Conservation (phyloP, 108 stramenopile species). For the Nitzschia sp. region DNA sequence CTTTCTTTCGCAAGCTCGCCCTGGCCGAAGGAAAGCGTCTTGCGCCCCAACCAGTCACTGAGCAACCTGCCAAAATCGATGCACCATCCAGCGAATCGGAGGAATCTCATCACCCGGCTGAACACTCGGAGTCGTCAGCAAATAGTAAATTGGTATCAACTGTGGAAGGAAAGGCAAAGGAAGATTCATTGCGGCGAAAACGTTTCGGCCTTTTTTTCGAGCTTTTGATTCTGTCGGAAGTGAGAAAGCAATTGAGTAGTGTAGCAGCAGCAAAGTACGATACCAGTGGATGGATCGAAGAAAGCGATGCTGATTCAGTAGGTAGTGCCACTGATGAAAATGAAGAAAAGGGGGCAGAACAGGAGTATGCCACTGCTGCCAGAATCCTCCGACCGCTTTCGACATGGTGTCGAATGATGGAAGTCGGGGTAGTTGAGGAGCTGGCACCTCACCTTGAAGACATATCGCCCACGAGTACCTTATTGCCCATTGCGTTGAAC, state of each 20-base stretch:
- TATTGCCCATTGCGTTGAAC: conserved; percentile 36
- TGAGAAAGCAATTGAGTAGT: conserved; percentile 71
- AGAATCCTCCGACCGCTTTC: conserved; percentile 69
- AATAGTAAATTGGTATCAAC: not conserved
- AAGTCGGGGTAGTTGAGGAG: conserved; percentile 54
- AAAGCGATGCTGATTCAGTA: conserved; percentile 43
- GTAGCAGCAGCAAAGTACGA: conserved; percentile 62
- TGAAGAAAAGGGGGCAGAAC: conserved; percentile 48
- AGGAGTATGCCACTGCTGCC: conserved; percentile 56
- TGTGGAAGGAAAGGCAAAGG: not conserved
- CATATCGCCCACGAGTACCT: conserved; percentile 6
- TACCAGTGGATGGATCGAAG: conserved; percentile 21
- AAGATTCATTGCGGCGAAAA: not conserved
- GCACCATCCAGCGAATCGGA: not conserved
- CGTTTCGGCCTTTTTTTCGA: conserved; percentile 69
- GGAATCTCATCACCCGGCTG: not conserved
- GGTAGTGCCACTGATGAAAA: conserved; percentile 59
- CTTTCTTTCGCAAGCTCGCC: conserved; percentile 71
- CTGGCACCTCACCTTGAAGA: conserved; percentile 49
- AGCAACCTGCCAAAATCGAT: not conserved
- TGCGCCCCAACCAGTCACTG: not conserved
- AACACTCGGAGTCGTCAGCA: not conserved
- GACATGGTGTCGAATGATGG: conserved; percentile 70
- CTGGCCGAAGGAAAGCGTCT: conserved; percentile 30
- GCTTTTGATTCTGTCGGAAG: conserved; percentile 54